These are phyloP conservation scores for Jatropha multifida DNA, from an alignment of 441 rosid genomes.

Conservation along the genomic window DNA sequence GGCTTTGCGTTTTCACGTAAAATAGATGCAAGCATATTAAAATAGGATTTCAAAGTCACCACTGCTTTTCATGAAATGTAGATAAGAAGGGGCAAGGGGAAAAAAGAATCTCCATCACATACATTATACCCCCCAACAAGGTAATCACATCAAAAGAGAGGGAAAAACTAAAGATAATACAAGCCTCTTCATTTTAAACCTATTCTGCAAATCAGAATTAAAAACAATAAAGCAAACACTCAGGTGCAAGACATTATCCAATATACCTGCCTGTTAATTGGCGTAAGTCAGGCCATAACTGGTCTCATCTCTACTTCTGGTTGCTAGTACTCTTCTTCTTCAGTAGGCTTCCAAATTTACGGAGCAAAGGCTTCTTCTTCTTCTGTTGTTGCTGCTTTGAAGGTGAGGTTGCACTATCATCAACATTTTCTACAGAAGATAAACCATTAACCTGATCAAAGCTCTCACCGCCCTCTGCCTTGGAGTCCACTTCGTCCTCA, in stretches of 20 bases:
- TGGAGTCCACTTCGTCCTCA: constrained; percentile 66
- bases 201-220: constrained; percentile 37
- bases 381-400: constrained; percentile 63
- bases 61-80: constrained; percentile 31
- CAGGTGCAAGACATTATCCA: constrained; percentile 33
- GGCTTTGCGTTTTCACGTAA: constrained; percentile 2
- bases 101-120: constrained; percentile 38
- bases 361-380: constrained; percentile 88
- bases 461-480: constrained; percentile 54
- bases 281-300: constrained; percentile 26
- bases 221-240: constrained; percentile 37
- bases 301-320: constrained; percentile 45
- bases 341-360: constrained; percentile 77
- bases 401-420: constrained; percentile 55
- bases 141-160: constrained; percentile 30
- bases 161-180: constrained; percentile 38
- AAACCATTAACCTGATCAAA: constrained; percentile 58
- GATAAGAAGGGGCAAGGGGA: constrained; percentile 24
- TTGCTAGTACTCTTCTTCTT: constrained; percentile 75
- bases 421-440: constrained; percentile 47
- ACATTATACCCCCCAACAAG: constrained; percentile 34
- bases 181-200: constrained; percentile 42
- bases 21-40: constrained; percentile 24
- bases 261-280: constrained; percentile 36
- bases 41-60: constrained; percentile 27